Evolutionary conservation across 225 moss, liverwort and hornwort species (phyloP).

Genomic region (Physcomitrium patens): DNA sequence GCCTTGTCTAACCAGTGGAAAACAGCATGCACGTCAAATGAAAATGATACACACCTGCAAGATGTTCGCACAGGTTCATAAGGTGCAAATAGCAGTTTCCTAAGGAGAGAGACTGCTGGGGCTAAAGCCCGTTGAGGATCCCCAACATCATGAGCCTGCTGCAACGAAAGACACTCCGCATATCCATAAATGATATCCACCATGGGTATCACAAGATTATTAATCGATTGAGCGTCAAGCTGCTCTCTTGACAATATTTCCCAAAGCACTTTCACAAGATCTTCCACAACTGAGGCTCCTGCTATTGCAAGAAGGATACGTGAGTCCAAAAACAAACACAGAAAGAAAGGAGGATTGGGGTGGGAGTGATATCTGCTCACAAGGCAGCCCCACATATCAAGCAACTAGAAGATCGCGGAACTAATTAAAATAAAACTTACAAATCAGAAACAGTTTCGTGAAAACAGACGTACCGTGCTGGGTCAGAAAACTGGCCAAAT

Average conservation of each 20-base stretch:
- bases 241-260: slow-evolving; percentile 95
- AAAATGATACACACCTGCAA: slow-evolving; percentile 70
- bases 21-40: not conserved
- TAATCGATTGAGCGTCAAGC: slow-evolving; percentile 93
- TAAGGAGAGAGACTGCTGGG: slow-evolving; percentile 91
- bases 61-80: slow-evolving; percentile 98
- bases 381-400: not conserved
- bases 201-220: slow-evolving; percentile 97
- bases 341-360: not conserved
- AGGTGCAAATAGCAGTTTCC: slow-evolving; percentile 86
- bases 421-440: slow-evolving; percentile 5
- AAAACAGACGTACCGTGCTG: slow-evolving; percentile 72
- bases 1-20: not conserved
- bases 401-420: slow-evolving; percentile 1
- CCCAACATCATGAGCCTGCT: slow-evolving; percentile 55
- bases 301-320: slow-evolving; percentile 36
- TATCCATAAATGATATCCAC: slow-evolving; percentile 97
- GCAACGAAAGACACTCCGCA: slow-evolving; percentile 91
- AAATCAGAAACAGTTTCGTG: not conserved
- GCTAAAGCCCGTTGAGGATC: slow-evolving; percentile 73
- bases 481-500: slow-evolving; percentile 88
- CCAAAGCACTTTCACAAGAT: slow-evolving; percentile 93
- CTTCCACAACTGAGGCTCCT: slow-evolving; percentile 93
- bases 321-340: slow-evolving; percentile 31
- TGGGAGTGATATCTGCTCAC: too few species aligned